A percentile compares a stretch with the other conserved stretches of the same genome.
Evolutionary conservation across 2,329 filamentous ascomycete genomes (phyloP).

Genomic region (Macrophomina tecta): DNA sequence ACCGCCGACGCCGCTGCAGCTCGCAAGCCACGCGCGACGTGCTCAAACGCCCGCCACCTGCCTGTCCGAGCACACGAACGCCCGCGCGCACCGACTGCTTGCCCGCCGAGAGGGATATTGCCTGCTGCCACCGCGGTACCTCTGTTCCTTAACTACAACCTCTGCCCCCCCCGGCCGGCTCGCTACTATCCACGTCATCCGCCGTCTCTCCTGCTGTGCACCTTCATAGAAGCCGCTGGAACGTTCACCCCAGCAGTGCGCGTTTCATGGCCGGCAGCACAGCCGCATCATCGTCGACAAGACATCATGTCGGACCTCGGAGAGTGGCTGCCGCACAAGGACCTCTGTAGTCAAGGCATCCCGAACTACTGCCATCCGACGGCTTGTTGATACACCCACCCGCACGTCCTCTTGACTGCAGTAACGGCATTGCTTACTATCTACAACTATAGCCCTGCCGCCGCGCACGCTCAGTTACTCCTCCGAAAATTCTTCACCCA

Average conservation of each 20-base stretch:
- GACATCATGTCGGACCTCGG: background rate
- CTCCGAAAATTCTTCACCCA: conserved; percentile 23
- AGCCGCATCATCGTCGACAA: background rate
- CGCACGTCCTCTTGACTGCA: background rate
- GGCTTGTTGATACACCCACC: background rate
- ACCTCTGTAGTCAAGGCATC: background rate
- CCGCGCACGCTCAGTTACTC: background rate
- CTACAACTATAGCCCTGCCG: background rate
- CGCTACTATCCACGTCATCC: background rate
- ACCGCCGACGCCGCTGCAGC: conserved; percentile 1
- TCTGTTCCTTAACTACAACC: conserved; percentile 10
- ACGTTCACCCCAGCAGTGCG: background rate
- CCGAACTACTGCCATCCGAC: conserved; percentile 3
- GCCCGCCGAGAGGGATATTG: conserved; percentile 10
- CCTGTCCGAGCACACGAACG: background rate
- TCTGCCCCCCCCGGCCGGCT: background rate
- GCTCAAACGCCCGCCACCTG: conserved; percentile 13
- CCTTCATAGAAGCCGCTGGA: conserved; percentile 1
- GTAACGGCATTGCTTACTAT: background rate
- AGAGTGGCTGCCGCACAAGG: conserved; percentile 6
- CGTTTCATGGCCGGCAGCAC: conserved; percentile 2
- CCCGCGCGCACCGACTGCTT: conserved; percentile 1
- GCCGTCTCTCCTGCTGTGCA: background rate
- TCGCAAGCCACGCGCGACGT: conserved; percentile 14
- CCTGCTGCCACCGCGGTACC: background rate